Base-by-base conservation (phyloP, 495 filamentous ascomycete species). In the Chaetomium fimeti region DNA sequence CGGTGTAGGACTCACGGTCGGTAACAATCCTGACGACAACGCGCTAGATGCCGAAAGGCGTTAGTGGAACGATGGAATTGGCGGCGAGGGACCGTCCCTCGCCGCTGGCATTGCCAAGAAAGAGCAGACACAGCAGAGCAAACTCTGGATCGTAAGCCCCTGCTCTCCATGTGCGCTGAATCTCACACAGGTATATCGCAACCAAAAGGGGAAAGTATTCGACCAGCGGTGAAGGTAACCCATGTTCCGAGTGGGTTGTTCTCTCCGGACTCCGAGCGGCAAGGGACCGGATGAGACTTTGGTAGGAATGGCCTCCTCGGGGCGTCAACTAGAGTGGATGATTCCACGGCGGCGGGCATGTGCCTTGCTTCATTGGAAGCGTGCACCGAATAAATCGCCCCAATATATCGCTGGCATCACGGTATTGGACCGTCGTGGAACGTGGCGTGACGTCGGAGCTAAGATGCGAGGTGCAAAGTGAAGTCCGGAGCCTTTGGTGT, bases 31-130 rank as follows among this genome's bases (percentile, higher is more conserved):
- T 9, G 8, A 36, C 32, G 5, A 25, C 32, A 5, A 36, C 38
- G 64, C 54, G 57, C 65, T 61, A 68, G 52, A 29, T 38, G 61
- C 59, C 38, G 2, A 56, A 62, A 54, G 20, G 48, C 60, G 49
- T 53, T 61, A 51, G 45, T 25, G 32, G 45, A 32, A 28, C 61
- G 18, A n/a, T 29, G 43, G 3, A 40, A 29, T 36, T 52, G 52
- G 52, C 22, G 52, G 32, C 60, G 40, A 49, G 61, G 49, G 1
- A 27, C 38, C 15, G 18, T 22, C 49, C 51, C 51, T 62, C 52
- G 57, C 57, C 40, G 49, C 22, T 28, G 20, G 47, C 64, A 66
- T 40, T 57, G 65, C 65, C 65, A 67, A 64, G 65, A 24, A n/a
- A n/a, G n/a, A n/a, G n/a, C n/a, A n/a, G n/a, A n/a, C n/a, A n/a